Evolutionary conservation across 208 protist genomes (phyloP).

Genomic region (Phytomonas sp.): DNA sequence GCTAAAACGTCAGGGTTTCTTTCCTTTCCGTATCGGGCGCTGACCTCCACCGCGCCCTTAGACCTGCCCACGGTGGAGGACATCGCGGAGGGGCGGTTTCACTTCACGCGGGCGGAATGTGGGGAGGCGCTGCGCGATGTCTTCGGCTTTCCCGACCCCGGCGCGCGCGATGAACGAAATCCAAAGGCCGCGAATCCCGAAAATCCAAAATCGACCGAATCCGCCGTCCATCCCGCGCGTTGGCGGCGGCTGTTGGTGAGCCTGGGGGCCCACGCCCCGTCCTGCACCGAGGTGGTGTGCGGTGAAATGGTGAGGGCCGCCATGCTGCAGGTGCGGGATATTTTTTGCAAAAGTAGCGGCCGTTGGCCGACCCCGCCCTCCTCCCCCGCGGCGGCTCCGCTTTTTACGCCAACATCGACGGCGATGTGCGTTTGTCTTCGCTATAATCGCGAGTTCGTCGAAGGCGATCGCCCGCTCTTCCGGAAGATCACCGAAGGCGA

Average conservation of each 20-base stretch:
- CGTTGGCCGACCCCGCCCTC: neutral
- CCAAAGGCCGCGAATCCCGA: too few species aligned
- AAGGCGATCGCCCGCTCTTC: slow-evolving; percentile 46
- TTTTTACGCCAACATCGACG: slow-evolving; percentile 15
- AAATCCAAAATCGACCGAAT: too few species aligned
- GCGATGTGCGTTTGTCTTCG: slow-evolving; percentile 44
- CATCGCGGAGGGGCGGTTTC: neutral
- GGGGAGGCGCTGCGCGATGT: neutral
- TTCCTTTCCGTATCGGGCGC: neutral
- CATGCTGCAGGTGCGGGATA: slow-evolving; percentile 23
- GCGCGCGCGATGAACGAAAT: too few species aligned
- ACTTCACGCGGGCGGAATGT: neutral
- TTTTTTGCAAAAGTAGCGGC: neutral
- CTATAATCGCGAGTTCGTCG: slow-evolving; percentile 78
- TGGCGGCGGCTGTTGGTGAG: slow-evolving; percentile 42
- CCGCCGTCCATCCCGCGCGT: too few species aligned
- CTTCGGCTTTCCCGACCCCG: neutral
- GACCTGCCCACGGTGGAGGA: neutral
- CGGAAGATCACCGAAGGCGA: slow-evolving; percentile 67
- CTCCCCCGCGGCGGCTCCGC: neutral
- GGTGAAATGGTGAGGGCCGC: slow-evolving; percentile 34
- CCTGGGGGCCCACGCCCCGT: slow-evolving; percentile 26
- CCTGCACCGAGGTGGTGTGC: slow-evolving; percentile 49
- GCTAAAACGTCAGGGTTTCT: neutral
- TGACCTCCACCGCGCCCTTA: neutral